These are phyloP conservation scores for Omphalotus olearius DNA, from an alignment of 1,284 basidiomycete species.

Conservation along the genomic window DNA sequence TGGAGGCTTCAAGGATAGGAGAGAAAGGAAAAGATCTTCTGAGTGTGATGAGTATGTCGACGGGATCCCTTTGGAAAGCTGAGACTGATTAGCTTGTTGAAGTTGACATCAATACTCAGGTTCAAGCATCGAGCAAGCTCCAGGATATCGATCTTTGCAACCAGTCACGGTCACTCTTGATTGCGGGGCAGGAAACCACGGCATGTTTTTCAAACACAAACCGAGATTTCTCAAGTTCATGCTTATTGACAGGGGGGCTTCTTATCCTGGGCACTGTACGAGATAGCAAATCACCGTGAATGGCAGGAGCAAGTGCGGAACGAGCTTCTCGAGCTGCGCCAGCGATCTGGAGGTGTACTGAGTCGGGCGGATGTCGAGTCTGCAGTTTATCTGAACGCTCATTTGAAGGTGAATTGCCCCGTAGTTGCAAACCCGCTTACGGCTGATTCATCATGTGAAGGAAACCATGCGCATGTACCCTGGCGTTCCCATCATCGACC, in stretches of 20 bases:
- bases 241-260: conserved; percentile 8
- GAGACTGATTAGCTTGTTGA: background rate
- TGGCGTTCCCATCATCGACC: conserved; percentile 15
- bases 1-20: conserved; percentile 1
- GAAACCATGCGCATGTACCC: conserved; percentile 16
- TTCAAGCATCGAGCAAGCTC: background rate
- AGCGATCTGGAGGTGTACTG: background rate
- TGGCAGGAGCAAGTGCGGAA: conserved; percentile 15
- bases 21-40: conserved; percentile 10
- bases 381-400: conserved; percentile 17
- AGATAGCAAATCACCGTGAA: conserved; percentile 14
- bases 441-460: background rate
- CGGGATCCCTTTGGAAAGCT: background rate
- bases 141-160: background rate
- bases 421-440: background rate
- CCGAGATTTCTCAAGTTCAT: too few relatives aligned
- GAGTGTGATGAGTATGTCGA: conserved; percentile 12
- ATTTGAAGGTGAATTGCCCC: conserved; percentile 5
- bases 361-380: conserved; percentile 12
- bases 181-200: conserved; percentile 20
- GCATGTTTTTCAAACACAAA: conserved; percentile 1
- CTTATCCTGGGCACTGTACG: conserved; percentile 14
- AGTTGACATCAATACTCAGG: background rate
- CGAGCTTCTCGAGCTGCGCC: conserved; percentile 12
- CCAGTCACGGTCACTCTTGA: conserved; percentile 5